phyloP scores from a whole-genome alignment of 306 rosid species.

The Vicia villosa region DNA sequence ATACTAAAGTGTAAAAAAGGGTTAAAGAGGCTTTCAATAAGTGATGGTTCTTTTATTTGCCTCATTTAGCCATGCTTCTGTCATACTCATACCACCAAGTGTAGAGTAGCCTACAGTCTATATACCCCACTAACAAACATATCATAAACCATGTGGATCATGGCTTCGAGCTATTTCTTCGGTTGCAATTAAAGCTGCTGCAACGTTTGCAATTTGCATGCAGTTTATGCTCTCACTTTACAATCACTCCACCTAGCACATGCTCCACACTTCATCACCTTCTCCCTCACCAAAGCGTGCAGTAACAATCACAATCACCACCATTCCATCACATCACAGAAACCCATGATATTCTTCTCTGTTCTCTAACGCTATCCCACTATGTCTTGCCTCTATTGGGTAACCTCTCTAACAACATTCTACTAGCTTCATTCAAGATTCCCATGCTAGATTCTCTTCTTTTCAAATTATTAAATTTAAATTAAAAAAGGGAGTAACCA shows the following conservation, averaged over 20 bases:
- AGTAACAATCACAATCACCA: conserved; percentile 9
- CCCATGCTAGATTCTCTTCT: conserved; percentile 28
- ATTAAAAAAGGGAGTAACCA: background rate
- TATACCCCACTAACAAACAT: background rate
- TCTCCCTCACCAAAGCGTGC: background rate
- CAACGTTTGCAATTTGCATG: conserved; percentile 36
- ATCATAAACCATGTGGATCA: conserved; percentile 5
- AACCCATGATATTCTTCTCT: conserved; percentile 26
- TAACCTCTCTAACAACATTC: conserved; percentile 1
- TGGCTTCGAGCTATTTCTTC: conserved; percentile 26
- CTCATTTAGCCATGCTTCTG: background rate
- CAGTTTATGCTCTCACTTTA: conserved; percentile 41
- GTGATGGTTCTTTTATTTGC: background rate
- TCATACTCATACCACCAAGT: background rate
- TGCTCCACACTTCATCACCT: background rate
- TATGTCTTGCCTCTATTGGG: conserved; percentile 7
- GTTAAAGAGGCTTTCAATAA: too few species aligned
- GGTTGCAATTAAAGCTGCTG: conserved; percentile 48
- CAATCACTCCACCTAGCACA: conserved; percentile 20
- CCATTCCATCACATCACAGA: background rate
- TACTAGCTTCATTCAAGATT: background rate
- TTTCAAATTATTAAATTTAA: background rate
- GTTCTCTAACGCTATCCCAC: conserved; percentile 5
- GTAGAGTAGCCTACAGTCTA: background rate
- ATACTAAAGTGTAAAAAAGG: too few species aligned